Conservation (phyloP, 768 basidiomycete genomes). For the Cyclocybe aegerita region DNA sequence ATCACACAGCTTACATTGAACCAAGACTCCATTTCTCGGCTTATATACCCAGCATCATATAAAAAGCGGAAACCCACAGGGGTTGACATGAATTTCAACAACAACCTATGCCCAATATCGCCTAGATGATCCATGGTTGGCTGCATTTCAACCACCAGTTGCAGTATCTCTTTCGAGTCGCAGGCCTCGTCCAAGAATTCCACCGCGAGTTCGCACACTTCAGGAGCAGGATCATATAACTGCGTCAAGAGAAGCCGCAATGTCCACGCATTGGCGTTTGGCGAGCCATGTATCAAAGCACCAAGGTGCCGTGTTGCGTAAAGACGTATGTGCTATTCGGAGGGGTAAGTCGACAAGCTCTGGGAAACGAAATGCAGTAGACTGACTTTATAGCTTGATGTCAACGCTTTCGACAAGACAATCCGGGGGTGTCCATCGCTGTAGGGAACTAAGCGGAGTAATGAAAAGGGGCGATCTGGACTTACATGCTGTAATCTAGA, state of each 20-base stretch:
- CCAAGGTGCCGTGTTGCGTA: conserved; percentile 90
- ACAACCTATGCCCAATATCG: conserved; percentile 83
- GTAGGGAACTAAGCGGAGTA: conserved; percentile 8
- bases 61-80: conserved; percentile 91
- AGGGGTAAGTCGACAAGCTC: not conserved
- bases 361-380: not conserved
- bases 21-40: conserved; percentile 95
- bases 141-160: conserved; percentile 91
- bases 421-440: conserved; percentile 96
- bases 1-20: conserved; percentile 65
- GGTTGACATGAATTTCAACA: conserved; percentile 94
- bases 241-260: conserved; percentile 91
- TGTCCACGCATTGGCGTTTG: conserved; percentile 80
- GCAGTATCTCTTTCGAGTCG: conserved; percentile 77
- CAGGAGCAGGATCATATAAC: conserved; percentile 87
- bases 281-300: conserved; percentile 65
- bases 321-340: conserved; percentile 75
- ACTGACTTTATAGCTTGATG: conserved; percentile 84
- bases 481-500: conserved; percentile 87
- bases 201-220: conserved; percentile 90
- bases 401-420: conserved; percentile 90
- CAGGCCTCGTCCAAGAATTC: conserved; percentile 89
- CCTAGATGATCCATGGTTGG: conserved; percentile 96
- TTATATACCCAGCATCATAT: conserved; percentile 89
- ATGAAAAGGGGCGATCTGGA: conserved; percentile 5